Evolutionary conservation across 2,329 filamentous ascomycete species (phyloP), one percentile per base, ranked within the genome.

Genomic region (Ophiocordyceps unilateralis): DNA sequence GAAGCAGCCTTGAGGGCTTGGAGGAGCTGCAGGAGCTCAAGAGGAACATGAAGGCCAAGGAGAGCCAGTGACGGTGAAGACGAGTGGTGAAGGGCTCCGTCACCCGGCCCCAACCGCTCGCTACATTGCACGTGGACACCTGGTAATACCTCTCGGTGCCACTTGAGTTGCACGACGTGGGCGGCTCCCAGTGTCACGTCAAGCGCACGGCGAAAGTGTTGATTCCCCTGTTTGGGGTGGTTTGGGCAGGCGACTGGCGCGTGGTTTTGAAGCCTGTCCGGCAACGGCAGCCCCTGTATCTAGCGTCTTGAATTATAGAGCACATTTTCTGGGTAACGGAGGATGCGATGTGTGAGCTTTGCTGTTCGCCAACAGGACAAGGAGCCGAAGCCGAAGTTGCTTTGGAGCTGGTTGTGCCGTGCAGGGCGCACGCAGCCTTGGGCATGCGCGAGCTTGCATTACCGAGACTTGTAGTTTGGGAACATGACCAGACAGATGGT

Each of bases 1-100:
- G 87, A 46, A 81, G 79, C 43, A 93, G 84, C 55, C 67, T 88
- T 32, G 83, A 87, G 70, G 57, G 53, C 12, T 52, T 56, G 50
- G 56, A 62, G 6, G 55, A 61, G 17, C 36, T 56, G 39, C 47
- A 55, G 15, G 55, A 60, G 44, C 51, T 55, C 46, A 51, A 57
- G 48, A 55, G 44, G 46, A 51, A 23, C 19, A 14, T 21, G 11
- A 47, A 46, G 40, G 41, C 43, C 5, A 47, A 48, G 21, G 48
- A 48, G 19, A 28, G 22, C 28, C 19, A 14, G 38, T 39, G 37
- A 40, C 2, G 8, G 19, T 21, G 26, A 36, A 39, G n/a, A n/a
- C n/a, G n/a, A 19, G 14, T 5, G 6, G 34, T 11, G 4, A 23
- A 15, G 23, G 11, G 23, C 3, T 30, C 11, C 11, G n/a, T 39